Base-by-base conservation (phyloP, 2,329 filamentous ascomycete genomes). In the Capronia epimyces region DNA sequence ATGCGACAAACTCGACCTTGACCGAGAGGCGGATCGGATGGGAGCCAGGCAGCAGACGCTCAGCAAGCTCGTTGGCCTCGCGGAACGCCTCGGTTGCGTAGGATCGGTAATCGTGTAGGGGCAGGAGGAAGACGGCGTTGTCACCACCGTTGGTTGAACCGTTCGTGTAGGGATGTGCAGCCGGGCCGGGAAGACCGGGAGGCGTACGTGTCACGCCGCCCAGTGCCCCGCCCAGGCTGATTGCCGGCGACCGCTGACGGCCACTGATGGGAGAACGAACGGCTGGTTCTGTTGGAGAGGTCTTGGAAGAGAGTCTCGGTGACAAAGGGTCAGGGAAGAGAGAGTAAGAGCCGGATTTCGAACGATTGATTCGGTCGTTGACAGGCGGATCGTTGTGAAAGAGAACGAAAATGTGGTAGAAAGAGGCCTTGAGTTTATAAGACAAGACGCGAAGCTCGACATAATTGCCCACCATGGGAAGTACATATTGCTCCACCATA, bases 341-440 rank as follows among this genome's bases (percentile, higher is more conserved):
- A 7, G 56, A 52, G 36, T 55, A 54, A 36, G 52, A 56, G 16
- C 43, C 57, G 22, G 56, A 58, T 41, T 43, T 42, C 22, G 52
- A 50, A n/a, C 56, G 52, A 43, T 56, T 58, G 46, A 61, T 59
- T 22, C 77, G 63, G 29, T 77, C 73, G 39, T 83, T 84, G 50
- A 95, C 80, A 0, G 85, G 78, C 0, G 91, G 91, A 46, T 88
- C 82, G 69, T 96, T 96, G 72, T 96, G 89, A 65, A 96, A 97
- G 10, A 97, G 79, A 47, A 95, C 93, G 67, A 95, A 95, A 59
- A 98, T 89, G 71, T 98, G 91, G 63, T 94, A 93, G 66, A 97
- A 95, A 16, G 89, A 95, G 13, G 93, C 93, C 53, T 89, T 84
- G 12, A 98, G 78, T 69, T 97, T 98, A 66, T 89, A 88, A 16